phyloP scores from a whole-genome alignment of 441 rosid species.

The Populus hybrid region DNA sequence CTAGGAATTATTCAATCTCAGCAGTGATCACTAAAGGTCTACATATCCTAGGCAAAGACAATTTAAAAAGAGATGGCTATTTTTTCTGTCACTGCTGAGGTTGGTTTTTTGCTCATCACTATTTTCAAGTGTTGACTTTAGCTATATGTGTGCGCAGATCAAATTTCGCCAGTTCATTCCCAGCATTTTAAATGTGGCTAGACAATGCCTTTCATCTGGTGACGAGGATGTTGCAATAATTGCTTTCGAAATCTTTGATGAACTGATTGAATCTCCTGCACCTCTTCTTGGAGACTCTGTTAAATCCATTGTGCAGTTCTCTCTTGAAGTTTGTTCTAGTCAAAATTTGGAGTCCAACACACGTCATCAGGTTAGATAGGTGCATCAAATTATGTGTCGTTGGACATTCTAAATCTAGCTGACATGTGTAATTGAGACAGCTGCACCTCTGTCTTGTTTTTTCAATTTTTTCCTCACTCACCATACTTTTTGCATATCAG shows the following conservation, averaged over 20 bases:
- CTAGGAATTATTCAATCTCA: not conserved
- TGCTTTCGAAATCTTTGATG: conserved; percentile 99
- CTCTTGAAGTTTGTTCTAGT: conserved; percentile 97
- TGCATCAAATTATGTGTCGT: conserved; percentile 13
- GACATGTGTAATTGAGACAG: not conserved
- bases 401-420: conserved; percentile 12
- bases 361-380: conserved; percentile 82
- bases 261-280: conserved; percentile 97
- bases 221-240: conserved; percentile 97
- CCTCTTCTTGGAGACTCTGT: conserved; percentile 99
- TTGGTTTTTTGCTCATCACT: not conserved
- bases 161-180: conserved; percentile 98
- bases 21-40: not conserved
- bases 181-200: conserved; percentile 92
- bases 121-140: not conserved
- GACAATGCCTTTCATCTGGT: conserved; percentile 89
- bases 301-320: conserved; percentile 90
- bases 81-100: not conserved
- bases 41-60: not conserved
- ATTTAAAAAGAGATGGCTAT: not conserved
- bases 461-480: conserved; percentile 13
- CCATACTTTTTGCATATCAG: conserved; percentile 42
- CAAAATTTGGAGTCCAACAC: conserved; percentile 83
- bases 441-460: not conserved
- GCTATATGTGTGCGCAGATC: conserved; percentile 49